Evolutionary conservation across 192 early-diverging fungal species (phyloP), one percentile per base, ranked within the genome.

Genomic region (Dispira parvispora): DNA sequence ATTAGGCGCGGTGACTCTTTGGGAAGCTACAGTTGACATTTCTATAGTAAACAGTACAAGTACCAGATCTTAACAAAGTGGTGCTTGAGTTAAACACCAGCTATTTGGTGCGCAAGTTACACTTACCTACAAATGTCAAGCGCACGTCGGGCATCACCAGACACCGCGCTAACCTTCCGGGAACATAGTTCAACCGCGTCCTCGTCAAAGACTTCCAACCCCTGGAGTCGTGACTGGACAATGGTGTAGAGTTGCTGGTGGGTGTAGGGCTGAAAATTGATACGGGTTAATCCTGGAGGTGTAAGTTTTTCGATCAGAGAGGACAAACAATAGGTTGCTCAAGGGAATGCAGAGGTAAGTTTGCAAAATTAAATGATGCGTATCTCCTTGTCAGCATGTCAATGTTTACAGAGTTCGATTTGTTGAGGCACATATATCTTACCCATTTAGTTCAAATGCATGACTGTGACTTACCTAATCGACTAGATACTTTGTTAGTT

Each of bases 181-280:
- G 94, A 88, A n/a, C 88, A 90, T 71, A 95, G 86, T 69, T 92
- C 89, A 21, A 97, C 77, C 0, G 96, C 94, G 65, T 94, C 89
- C 21, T 78, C 69, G 49, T 82, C 77, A 66, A 89, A 92, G 20
- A 78, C 80, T 45, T 71, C 71, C 20, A 81, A 88, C 3, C 79
- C 86, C 8, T 82, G 79, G 38, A 97, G 73, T 46, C 94, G 69
- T 16, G 89, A 86, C 67, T 83, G 72, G 1, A 99, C 85, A 77
- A 99, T 98, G 14, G 74, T 75, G 42, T 81, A 78, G 10, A 99
- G 78, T 68, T 99, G 91, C 27, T 79, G 70, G 62, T 89, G 82
- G 0, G 82, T 87, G 67, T 99, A 99, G 9, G 96, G 85, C 60
- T 88, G 80, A 72, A 99, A 99, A 57, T 90, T 90, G 62, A 97